These are phyloP conservation scores for Colletotrichum navitas DNA, from an alignment of 2,329 filamentous ascomycete genomes.

Conservation along the genomic window DNA sequence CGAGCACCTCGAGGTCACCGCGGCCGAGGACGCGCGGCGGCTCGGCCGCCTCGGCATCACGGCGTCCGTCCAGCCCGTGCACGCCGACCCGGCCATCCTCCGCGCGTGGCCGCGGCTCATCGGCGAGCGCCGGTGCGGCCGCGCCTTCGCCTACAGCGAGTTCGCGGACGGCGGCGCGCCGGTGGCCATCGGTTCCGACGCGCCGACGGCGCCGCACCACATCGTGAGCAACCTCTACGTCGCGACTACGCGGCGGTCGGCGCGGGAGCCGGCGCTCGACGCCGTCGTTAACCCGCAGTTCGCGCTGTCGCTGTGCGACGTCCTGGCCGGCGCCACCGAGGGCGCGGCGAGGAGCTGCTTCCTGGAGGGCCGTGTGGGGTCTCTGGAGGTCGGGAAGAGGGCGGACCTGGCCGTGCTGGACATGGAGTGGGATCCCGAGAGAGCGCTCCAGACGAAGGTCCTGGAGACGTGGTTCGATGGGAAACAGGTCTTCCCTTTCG, in stretches of 20 bases:
- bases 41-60: constrained; percentile 72
- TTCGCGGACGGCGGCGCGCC: constrained; percentile 67
- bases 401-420: constrained; percentile 70
- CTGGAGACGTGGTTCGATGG: constrained; percentile 68
- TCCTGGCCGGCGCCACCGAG: constrained; percentile 65
- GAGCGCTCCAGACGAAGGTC: constrained; percentile 61
- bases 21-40: constrained; percentile 65
- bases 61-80: constrained; percentile 69
- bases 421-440: constrained; percentile 61
- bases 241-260: constrained; percentile 68
- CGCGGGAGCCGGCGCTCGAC: constrained; percentile 54
- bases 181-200: constrained; percentile 70
- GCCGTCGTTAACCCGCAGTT: constrained; percentile 66
- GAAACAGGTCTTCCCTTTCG: constrained; percentile 52
- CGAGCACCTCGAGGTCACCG: constrained; percentile 74
- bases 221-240: constrained; percentile 70
- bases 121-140: constrained; percentile 64
- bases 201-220: constrained; percentile 69
- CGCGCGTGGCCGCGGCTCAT: constrained; percentile 71
- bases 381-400: constrained; percentile 63
- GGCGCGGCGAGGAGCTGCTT: constrained; percentile 71
- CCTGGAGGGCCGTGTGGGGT: constrained; percentile 66
- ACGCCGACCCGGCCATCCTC: constrained; percentile 72
- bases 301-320: constrained; percentile 65
- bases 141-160: constrained; percentile 74